Evolutionary conservation across 306 rosid species (phyloP), one percentile per base, ranked within the genome.

Genomic region (Mimosa pudica): DNA sequence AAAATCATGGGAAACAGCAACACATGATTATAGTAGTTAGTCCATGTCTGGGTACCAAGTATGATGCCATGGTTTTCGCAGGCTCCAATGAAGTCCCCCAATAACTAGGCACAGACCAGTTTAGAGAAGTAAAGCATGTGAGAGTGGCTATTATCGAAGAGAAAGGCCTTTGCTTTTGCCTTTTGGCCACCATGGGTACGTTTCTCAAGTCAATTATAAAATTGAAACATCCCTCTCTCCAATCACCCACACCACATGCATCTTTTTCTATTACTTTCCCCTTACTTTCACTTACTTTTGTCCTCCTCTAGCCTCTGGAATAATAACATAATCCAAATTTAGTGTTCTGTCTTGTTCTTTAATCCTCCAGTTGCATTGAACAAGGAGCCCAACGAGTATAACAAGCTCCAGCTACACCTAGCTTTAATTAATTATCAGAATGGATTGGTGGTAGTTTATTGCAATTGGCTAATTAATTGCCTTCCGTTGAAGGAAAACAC

Each of bases 111-210:
- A 76, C 47, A 46, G 75, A 77, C 63, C 71, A 68, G 82, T 71
- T 72, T 14, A 33, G 48, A 57, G 70, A 57, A 57, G 70, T 44
- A 38, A 71, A 72, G 82, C 93, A 91, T 89, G 94, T 87, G 92
- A 81, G 77, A 35, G 4, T 60, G 77, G 81, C 42, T 54, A 78
- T 7, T 86, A 82, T 85, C 86, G 85, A 87, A 81, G 81, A 70
- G 80, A 82, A 80, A 83, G 81, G 73, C 73, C 79, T 47, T n/a
- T 74, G 84, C 87, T 86, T 85, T 88, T 80, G 88, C 83, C 87
- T 86, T 85, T 88, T 79, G 87, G 84, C 81, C 92, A 68, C 77
- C 81, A 54, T 38, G 77, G 86, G 54, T 82, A 67, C 90, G 80
- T 46, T 36, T 89, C 89, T 90, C 92, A 77, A 88, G 80, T 81